Percentiles rank a stretch among this genome's conserved stretches.
Evolutionary conservation across 148 eudicot species (phyloP).

Genomic region (Mesembryanthemum crystallinum): DNA sequence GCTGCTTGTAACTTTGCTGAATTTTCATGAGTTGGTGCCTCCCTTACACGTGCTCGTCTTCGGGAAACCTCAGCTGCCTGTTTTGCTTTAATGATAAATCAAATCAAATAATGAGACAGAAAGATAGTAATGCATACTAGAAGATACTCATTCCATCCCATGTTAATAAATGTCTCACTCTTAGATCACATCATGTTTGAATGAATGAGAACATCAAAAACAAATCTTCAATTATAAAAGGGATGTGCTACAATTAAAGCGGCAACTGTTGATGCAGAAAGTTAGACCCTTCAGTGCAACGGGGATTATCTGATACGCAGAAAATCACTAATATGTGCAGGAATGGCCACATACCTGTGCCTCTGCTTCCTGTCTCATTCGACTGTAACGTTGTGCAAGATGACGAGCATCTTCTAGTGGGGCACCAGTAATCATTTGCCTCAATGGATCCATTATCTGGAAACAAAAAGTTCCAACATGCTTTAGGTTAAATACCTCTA

Average conservation of each 20-base stretch:
- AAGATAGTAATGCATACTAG: neutral
- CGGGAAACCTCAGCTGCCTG: constrained; percentile 92
- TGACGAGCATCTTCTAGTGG: constrained; percentile 99
- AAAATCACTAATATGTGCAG: constrained; percentile 4
- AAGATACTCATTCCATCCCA: neutral
- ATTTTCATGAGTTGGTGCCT: constrained; percentile 84
- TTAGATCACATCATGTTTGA: neutral
- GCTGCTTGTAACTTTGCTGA: constrained; percentile 83
- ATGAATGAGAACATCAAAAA: too few relatives aligned
- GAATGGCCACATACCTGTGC: constrained; percentile 54
- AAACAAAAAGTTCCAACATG: constrained; percentile 7
- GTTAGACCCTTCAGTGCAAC: neutral
- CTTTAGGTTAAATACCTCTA: neutral
- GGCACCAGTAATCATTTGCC: constrained; percentile 71
- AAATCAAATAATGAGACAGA: constrained; percentile 20
- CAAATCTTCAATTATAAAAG: neutral
- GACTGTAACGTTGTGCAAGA: constrained; percentile 95
- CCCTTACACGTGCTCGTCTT: constrained; percentile 86
- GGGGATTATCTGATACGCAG: neutral
- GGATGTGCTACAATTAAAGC: neutral
- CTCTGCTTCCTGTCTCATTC: constrained; percentile 99
- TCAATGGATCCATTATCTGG: constrained; percentile 90
- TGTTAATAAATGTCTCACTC: neutral
- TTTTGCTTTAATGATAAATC: constrained; percentile 38
- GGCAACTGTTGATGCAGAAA: neutral